Base-by-base conservation (phyloP, 139 green algal genomes). In the Spirogloea muscicola region DNA sequence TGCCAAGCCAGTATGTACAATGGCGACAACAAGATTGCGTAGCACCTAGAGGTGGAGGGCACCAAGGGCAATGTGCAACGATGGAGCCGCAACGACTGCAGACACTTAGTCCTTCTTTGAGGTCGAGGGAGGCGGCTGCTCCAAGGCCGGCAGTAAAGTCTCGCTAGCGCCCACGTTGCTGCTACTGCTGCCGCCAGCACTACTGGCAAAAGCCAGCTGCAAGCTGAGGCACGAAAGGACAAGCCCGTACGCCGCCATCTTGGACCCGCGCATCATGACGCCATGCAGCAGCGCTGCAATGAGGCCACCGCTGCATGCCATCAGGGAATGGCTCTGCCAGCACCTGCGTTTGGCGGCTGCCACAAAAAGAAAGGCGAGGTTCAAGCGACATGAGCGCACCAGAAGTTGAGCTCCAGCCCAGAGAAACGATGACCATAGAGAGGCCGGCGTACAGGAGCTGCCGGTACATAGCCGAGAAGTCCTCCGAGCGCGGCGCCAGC, bases 231-330 rank as follows among this genome's bases (percentile, higher is more conserved):
- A 36, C 41, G 37, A 31, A 3, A 68, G 13, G 27, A 68, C 46
- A 36, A 68, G 29, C 37, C 41, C 9, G 42, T 68, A 68, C 10
- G 59, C 27, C 59, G 48, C 29, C 59, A 68, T 6, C 27, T 68
- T 68, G 25, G 59, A 51, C 13, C 25, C 29, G 3, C 27, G 10
- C 59, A 68, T 68, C 13, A 36, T 58, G 31, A 31, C 52, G 7
- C 40, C 52, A 7, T 43, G 5, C 38, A 62, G 7, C 6, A 62
- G 9, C 7, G 52, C 52, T 62, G 52, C 6, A 62, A 62, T 43
- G 27, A 33, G 48, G 48, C n/a, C n/a, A 58, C n/a, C 3, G 21
- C 21, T 31, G 21, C 21, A 21, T 31, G 46, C 21, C n/a, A 55
- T 21, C n/a, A n/a, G n/a, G n/a, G n/a, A n/a, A n/a, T n/a, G n/a